These are phyloP conservation scores for Shiraia bambusicola DNA, from an alignment of 2,329 filamentous ascomycete species.

Conservation along the genomic window DNA sequence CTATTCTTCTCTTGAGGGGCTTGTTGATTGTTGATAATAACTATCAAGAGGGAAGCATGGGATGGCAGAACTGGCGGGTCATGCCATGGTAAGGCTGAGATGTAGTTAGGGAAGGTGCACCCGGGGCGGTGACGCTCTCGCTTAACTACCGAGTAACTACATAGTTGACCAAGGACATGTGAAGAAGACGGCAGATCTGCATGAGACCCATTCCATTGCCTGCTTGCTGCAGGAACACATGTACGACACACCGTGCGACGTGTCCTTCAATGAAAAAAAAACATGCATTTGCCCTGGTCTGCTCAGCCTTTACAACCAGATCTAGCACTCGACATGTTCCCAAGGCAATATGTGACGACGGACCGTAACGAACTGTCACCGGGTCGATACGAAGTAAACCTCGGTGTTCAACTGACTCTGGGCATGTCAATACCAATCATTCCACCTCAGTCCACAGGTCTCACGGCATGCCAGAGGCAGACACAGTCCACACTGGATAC, in stretches of 20 bases:
- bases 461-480: slow-evolving; percentile 11
- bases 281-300: neutral
- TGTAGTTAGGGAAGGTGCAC: slow-evolving; percentile 11
- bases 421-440: slow-evolving; percentile 18
- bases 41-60: slow-evolving; percentile 1
- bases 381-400: slow-evolving; percentile 12
- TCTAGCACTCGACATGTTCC: too few species aligned
- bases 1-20: neutral
- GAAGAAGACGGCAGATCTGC: neutral
- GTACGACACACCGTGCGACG: slow-evolving; percentile 3
- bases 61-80: slow-evolving; percentile 3
- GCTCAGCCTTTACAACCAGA: neutral
- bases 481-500: slow-evolving; percentile 26
- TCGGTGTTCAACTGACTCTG: slow-evolving; percentile 5
- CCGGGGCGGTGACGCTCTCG: slow-evolving; percentile 15
- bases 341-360: neutral
- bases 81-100: slow-evolving; percentile 14
- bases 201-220: slow-evolving; percentile 1
- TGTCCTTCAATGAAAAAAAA: neutral
- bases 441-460: slow-evolving; percentile 34
- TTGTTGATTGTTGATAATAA: neutral
- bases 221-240: slow-evolving; percentile 11
- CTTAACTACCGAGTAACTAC: too few species aligned
- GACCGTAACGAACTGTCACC: neutral
- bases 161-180: too few species aligned